Base-by-base conservation (phyloP, 2,329 filamentous ascomycete genomes). In the Penicillium corylophilum region DNA sequence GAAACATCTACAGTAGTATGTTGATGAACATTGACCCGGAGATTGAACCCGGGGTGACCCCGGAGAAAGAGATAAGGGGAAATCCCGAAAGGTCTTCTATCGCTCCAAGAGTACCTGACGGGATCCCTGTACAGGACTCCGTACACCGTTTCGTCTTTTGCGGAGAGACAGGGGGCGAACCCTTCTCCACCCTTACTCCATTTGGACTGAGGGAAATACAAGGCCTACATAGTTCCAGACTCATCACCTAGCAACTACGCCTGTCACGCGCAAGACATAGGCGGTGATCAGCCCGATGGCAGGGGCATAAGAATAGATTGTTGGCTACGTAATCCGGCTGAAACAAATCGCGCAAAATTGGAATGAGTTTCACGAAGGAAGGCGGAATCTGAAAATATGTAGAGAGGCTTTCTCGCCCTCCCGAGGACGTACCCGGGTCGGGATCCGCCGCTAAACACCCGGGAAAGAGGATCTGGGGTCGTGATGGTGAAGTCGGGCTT, bases 391-490 rank as follows among this genome's bases (percentile, higher is more conserved):
- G 40, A 41, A 35, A 43, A 44, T 33, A 24, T 3, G n/a, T 18
- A 47, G 43, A 49, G 4, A 44, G 18, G 9, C 16, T 10, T 38
- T 20, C 42, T 54, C 55, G 38, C 16, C 20, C 28, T 57, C 54
- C 57, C 57, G 55, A 59, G 54, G 24, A 36, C 24, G 35, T 24
- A 42, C n/a, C 53, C 60, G 59, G 55, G 51, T 60, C 60, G 60
- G 60, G 55, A 62, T 63, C 60, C 59, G 53, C 60, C 59, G 51
- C 60, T 56, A 58, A 51, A 44, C 52, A 52, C 48, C 48, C 59
- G 55, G 57, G 43, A 54, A 53, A 53, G 52, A 56, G 54, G 50
- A 59, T 60, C 60, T 62, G 59, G 60, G 60, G 58, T 61, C 51
- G 44, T 10, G 47, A 44, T 36, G 26, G 29, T 26, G 46, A 51